Evolutionary conservation across 208 protist genomes (phyloP).

Genomic region (Acanthamoeba castellanii): DNA sequence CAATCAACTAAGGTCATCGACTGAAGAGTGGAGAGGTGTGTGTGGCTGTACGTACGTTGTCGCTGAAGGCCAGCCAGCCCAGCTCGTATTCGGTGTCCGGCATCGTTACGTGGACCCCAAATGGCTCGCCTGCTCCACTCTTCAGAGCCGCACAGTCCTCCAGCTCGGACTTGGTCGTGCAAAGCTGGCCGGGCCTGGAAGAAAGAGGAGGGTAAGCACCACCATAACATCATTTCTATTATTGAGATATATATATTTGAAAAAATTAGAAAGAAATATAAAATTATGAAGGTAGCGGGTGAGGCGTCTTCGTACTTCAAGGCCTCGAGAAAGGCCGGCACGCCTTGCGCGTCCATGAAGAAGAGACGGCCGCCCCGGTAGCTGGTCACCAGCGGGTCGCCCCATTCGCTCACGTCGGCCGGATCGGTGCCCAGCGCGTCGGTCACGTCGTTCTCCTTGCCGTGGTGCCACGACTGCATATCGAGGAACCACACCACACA

Average conservation of each 20-base stretch:
- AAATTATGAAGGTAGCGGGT: too few species aligned
- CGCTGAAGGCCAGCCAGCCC: conserved; percentile 26
- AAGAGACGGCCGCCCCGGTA: conserved; percentile 23
- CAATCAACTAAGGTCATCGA: not conserved
- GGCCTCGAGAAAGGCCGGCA: not conserved
- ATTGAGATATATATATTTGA: too few species aligned
- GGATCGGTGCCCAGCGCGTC: not conserved
- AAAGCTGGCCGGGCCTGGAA: not conserved
- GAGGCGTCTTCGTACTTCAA: not conserved
- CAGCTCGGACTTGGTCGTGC: not conserved
- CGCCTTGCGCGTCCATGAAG: conserved; percentile 13
- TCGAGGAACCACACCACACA: not conserved
- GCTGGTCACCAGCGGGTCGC: not conserved
- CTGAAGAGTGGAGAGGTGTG: not conserved
- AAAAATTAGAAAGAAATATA: too few species aligned
- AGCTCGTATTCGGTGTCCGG: conserved; percentile 33
- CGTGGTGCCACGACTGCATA: conserved; percentile 16
- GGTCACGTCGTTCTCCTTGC: not conserved
- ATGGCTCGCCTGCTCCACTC: not conserved
- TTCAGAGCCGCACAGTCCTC: not conserved
- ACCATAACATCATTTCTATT: too few species aligned
- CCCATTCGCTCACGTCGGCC: not conserved
- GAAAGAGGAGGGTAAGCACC: not conserved
- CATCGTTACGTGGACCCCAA: not conserved
- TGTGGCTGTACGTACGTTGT: not conserved